phyloP scores from a whole-genome alignment of 768 basidiomycete species.

The Flagelloscypha sp. region DNA sequence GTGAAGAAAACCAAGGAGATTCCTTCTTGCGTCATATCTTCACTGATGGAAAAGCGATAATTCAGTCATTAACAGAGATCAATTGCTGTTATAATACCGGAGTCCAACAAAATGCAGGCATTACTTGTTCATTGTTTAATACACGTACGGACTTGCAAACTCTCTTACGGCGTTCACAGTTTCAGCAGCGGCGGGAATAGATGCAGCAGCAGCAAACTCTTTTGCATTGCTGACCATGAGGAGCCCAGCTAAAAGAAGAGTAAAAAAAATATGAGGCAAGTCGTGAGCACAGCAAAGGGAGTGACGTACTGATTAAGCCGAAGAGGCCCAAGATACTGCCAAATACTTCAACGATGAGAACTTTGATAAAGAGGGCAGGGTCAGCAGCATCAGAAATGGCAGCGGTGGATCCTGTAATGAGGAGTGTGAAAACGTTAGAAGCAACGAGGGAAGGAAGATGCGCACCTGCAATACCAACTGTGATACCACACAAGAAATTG shows the following conservation, averaged over 20 bases:
- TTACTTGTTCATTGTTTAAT: too few species aligned
- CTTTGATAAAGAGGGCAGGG: conserved; percentile 90
- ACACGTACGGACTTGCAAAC: too few species aligned
- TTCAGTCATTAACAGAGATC: too few species aligned
- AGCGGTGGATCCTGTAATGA: conserved; percentile 93
- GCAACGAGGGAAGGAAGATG: too few species aligned
- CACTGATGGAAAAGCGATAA: too few species aligned
- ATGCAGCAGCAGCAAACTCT: conserved; percentile 42
- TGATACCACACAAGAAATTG: conserved; percentile 91
- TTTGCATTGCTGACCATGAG: conserved; percentile 65
- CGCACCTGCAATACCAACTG: conserved; percentile 90
- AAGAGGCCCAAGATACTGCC: conserved; percentile 88
- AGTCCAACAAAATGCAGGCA: too few species aligned
- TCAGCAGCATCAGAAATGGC: conserved; percentile 94
- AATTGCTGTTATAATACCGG: too few species aligned
- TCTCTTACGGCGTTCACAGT: too few species aligned
- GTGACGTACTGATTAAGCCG: conserved; percentile 76
- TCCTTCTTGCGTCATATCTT: too few species aligned
- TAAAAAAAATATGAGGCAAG: conserved; percentile 2
- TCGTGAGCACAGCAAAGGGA: background rate
- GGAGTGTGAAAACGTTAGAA: too few species aligned
- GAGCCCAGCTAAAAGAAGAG: conserved; percentile 54
- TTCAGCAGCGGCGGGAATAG: conserved; percentile 22
- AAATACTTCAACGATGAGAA: conserved; percentile 93
- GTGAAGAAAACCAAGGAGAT: too few species aligned